These are phyloP conservation scores for Sphagnum fallax DNA, from an alignment of 228 moss, liverwort and hornwort species.

Conservation along the genomic window DNA sequence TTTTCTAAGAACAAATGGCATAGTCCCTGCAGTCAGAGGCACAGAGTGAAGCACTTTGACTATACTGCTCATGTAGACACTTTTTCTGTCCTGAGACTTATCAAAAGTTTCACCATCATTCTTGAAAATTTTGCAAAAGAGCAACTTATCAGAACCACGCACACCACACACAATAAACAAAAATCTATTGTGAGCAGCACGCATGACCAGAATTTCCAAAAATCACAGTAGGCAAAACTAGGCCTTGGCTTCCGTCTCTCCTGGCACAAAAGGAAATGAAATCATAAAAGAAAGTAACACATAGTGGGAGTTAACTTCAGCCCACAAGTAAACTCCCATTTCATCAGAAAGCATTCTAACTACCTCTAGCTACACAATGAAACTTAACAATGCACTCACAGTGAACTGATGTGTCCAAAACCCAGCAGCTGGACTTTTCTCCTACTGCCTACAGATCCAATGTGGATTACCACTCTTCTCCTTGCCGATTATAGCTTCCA, in stretches of 20 bases:
- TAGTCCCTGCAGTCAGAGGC: too few relatives aligned
- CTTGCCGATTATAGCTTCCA: constrained; percentile 17
- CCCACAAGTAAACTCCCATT: constrained; percentile 14
- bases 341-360: constrained; percentile 35
- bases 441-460: constrained; percentile 9
- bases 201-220: constrained; percentile 24
- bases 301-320: constrained; percentile 18
- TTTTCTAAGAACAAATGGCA: too few relatives aligned
- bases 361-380: constrained; percentile 37
- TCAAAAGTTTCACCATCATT: too few relatives aligned
- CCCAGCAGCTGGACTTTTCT: constrained; percentile 36
- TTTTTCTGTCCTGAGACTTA: too few relatives aligned
- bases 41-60: too few relatives aligned
- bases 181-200: not conserved
- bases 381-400: constrained; percentile 48
- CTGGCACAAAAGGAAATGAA: constrained; percentile 28
- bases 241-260: constrained; percentile 22
- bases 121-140: too few relatives aligned
- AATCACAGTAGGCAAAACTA: constrained; percentile 22
- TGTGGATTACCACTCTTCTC: constrained; percentile 18
- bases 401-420: constrained; percentile 46
- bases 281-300: constrained; percentile 28
- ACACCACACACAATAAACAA: not conserved
- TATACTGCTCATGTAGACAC: too few relatives aligned
- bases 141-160: too few relatives aligned